A percentile compares a stretch with the other conserved stretches of the same genome.
These are phyloP conservation scores for Rhynchosporium secalis DNA, from an alignment of 2,329 filamentous ascomycete genomes.

Conservation along the genomic window DNA sequence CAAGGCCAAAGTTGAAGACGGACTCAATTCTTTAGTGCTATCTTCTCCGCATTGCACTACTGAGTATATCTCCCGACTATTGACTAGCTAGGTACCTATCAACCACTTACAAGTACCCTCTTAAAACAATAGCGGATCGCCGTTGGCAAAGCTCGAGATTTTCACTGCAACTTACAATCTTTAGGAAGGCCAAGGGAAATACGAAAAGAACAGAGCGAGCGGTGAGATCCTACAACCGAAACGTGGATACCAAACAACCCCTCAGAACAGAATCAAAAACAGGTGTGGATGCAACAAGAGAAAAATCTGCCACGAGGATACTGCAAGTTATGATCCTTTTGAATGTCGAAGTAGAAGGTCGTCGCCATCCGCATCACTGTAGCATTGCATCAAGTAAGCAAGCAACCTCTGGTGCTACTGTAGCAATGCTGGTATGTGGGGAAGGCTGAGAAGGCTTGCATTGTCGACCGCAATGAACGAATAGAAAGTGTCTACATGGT, in stretches of 20 bases:
- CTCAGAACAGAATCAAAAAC: neutral
- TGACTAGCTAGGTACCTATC: neutral
- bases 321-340: neutral
- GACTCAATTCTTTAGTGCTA: neutral
- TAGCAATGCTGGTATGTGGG: neutral
- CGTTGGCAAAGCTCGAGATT: neutral
- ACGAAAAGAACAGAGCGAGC: slow-evolving; percentile 1
- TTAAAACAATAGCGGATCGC: slow-evolving; percentile 5
- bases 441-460: neutral
- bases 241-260: neutral
- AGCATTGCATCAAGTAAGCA: slow-evolving; percentile 1
- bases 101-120: slow-evolving; percentile 3
- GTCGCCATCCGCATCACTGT: neutral
- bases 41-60: neutral
- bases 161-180: slow-evolving; percentile 11
- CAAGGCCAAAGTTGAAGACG: neutral
- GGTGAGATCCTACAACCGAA: slow-evolving; percentile 6
- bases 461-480: neutral
- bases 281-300: neutral
- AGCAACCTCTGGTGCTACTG: neutral
- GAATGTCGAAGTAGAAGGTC: neutral
- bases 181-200: slow-evolving; percentile 8
- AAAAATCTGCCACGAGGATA: neutral
- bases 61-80: neutral
- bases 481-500: too few species aligned